Percentiles rank a stretch among this genome's conserved stretches.
Conservation (phyloP, 2,329 filamentous ascomycete species). For the Aspergillus niger region DNA sequence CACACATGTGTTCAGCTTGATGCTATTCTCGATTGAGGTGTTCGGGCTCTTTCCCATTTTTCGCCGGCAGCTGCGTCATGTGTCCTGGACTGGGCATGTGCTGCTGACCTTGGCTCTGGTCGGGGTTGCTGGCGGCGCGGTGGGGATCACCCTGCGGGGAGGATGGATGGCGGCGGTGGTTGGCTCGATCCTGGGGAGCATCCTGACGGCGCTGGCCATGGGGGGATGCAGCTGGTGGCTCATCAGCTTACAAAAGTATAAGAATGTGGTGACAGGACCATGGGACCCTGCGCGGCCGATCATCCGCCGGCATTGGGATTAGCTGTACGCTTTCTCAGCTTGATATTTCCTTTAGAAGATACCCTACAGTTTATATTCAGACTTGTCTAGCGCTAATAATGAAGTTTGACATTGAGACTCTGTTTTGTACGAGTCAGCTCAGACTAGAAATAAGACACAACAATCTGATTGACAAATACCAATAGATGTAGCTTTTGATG, state of each 20-base stretch:
- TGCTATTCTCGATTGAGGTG: conserved; percentile 94
- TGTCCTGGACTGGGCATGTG: conserved; percentile 80
- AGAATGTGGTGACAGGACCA: conserved; percentile 96
- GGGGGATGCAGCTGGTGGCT: conserved; percentile 97
- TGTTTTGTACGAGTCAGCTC: not conserved
- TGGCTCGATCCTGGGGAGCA: conserved; percentile 74
- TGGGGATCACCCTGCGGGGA: conserved; percentile 64
- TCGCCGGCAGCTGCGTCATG: conserved; percentile 78
- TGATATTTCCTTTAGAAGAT: conserved; percentile 4
- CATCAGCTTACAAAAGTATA: conserved; percentile 95
- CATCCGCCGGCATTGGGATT: conserved; percentile 48
- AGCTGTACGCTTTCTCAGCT: not conserved
- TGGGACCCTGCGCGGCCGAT: conserved; percentile 91
- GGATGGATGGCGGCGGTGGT: conserved; percentile 60
- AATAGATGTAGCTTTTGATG: too few relatives aligned
- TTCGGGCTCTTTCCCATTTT: conserved; percentile 98
- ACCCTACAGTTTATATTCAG: not conserved
- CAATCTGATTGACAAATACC: too few relatives aligned
- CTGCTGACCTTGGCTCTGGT: conserved; percentile 74
- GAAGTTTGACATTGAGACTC: not conserved
- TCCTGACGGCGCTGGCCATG: conserved; percentile 76
- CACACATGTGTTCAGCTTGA: conserved; percentile 91
- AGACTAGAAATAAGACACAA: not conserved
- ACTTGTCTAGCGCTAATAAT: not conserved
- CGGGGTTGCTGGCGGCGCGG: conserved; percentile 74